Conservation (phyloP, 441 rosid species). For the Corymbia calophylla region DNA sequence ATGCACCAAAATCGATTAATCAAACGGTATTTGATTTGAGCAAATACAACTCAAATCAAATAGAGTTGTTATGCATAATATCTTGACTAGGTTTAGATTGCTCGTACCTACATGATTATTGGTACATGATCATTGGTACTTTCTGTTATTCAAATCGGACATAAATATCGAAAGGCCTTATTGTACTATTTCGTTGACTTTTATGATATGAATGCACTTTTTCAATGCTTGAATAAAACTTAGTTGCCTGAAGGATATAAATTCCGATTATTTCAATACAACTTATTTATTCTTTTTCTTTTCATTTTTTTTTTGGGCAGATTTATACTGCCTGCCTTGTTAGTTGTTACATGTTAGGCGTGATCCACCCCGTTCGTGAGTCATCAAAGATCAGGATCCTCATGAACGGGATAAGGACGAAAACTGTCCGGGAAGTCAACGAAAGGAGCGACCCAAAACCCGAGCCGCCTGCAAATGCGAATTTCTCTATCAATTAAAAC, state of each 20-base stretch:
- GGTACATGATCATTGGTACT: background rate
- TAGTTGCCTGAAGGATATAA: rapidly evolving
- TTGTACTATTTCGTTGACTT: background rate
- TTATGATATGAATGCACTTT: background rate
- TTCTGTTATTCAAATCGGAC: background rate
- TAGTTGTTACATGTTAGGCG: background rate
- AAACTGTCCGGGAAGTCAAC: background rate
- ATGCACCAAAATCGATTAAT: background rate
- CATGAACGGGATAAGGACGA: background rate
- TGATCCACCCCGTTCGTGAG: background rate
- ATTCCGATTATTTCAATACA: background rate
- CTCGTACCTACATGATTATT: background rate
- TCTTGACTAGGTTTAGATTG: background rate
- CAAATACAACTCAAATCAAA: background rate
- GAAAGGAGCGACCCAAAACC: background rate
- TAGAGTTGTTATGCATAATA: background rate
- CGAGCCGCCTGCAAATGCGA: background rate
- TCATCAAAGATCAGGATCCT: background rate
- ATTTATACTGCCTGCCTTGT: background rate
- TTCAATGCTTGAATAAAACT: background rate
- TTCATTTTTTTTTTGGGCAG: background rate
- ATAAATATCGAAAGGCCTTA: background rate
- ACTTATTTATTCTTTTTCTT: background rate
- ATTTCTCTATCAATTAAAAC: background rate
- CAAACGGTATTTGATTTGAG: background rate